phyloP scores from a whole-genome alignment of 371 early-diverging fungal genomes.

The Mortierella sp. region DNA sequence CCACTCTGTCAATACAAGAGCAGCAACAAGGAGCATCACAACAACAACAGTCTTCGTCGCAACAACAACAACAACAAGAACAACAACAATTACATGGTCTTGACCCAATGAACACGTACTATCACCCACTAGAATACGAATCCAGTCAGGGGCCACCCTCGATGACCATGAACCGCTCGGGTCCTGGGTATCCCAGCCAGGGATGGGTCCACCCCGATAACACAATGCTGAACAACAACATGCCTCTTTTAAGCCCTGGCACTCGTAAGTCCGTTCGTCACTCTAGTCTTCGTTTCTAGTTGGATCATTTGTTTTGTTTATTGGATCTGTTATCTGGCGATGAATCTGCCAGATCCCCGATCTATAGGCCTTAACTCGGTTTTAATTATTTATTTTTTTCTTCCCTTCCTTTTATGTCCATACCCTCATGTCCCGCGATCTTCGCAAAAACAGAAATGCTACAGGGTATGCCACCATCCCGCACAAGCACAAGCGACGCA shows the following conservation, averaged over 20 bases:
- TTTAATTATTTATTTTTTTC: not conserved
- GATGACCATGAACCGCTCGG: constrained; percentile 13
- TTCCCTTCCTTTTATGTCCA: not conserved
- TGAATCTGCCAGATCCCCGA: constrained; percentile 2
- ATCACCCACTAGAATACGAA: constrained; percentile 24
- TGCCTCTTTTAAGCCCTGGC: constrained; percentile 1
- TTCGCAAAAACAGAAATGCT: not conserved
- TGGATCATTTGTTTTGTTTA: not conserved
- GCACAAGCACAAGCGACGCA: not conserved
- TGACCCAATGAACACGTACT: constrained; percentile 2
- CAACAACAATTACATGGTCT: constrained; percentile 2
- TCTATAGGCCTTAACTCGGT: not conserved
- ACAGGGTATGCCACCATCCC: not conserved
- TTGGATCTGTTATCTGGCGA: not conserved
- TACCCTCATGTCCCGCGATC: not conserved
- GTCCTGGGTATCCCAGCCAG: constrained; percentile 7
- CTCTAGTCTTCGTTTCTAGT: not conserved
- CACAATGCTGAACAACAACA: constrained; percentile 5
- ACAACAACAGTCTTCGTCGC: not conserved
- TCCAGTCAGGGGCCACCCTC: constrained; percentile 8
- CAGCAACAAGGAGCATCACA: constrained; percentile 22
- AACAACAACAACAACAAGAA: constrained; percentile 9
- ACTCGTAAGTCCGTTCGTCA: constrained; percentile 18
- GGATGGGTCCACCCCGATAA: constrained; percentile 14
- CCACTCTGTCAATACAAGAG: constrained; percentile 16